Base-by-base conservation (phyloP, 345 rosid genomes). In the Pelargonium nanum region DNA sequence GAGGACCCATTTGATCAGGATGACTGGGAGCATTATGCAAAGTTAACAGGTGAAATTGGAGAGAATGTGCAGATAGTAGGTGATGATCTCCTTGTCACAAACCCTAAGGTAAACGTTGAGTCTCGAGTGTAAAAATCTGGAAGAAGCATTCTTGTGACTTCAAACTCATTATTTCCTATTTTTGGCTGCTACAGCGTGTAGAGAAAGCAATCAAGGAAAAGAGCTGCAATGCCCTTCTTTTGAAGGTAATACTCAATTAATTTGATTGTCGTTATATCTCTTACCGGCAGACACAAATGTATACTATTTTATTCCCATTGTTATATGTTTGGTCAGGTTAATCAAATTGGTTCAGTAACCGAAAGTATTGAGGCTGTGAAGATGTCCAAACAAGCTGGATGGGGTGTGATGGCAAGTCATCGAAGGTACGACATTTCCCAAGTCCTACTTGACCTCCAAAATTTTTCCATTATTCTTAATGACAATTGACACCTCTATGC, bases 331-430 rank as follows among this genome's bases (percentile, higher is more conserved):
- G 30, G 21, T 61, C 80, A 92, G 96, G 99, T 89, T 56, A 93
- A 93, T 78, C 99, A 93, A 86, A 93, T 93, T 70, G 99, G 95
- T 24, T 78, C 97, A 0, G 97, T 89, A 6, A 93, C 99, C 4
- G 99, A 93, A 77, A 93, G 99, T 61, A 89, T 93, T 21, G 97
- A 93, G 77, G 99, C 99, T 30, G 97, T 93, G 22, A 93, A 58
- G 79, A 89, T 93, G 99, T 87, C 99, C 2, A 93, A 93, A 76
- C 75, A n/a, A 56, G 99, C 99, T 68, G 97, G 99, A 0, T 89
- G 99, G 99, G 97, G 96, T 62, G 96, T 93, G 62, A 87, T 93
- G 99, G 81, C 99, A 25, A 93, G 99, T 76, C 99, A 93, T 76
- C 72, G 96, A 64, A 78, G 86, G 83, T 73, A 40, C 15, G 48